Base-by-base conservation (phyloP, 2,329 filamentous ascomycete genomes). In the Penicillium sumatraense region DNA sequence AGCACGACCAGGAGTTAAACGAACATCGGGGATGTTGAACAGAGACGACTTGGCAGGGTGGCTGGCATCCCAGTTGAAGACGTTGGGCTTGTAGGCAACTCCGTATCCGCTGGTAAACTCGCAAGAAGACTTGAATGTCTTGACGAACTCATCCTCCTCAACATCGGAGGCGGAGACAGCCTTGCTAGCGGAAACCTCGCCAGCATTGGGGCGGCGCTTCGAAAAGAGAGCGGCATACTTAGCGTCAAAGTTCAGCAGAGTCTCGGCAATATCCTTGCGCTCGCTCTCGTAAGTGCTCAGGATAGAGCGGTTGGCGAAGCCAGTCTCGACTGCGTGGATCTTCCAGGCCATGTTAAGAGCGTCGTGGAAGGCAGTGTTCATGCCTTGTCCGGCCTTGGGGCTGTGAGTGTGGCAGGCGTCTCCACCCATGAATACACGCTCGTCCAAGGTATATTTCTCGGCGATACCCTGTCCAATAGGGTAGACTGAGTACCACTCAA, bases 321-420 rank as follows among this genome's bases (percentile, higher is more conserved):
- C 91, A 23, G 83, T 82, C 71, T 96, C 92, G 9, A 97, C 93
- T 31, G 90, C 87, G 70, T 96, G 93, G 49, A 97, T 90, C 79
- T 98, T 98, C 93, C 93, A 98, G 7, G 93, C 93, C 36, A 98
- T 81, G 73, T 97, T 98, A 57, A 91, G 85, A 0, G 91, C 91
- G 66, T 82, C 80, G 45, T 82, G 73, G 74, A 83, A 83, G 20
- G 84, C 80, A 60, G 83, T 84, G 75, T 84, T 84, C 82, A 84
- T 87, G 54, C 85, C 85, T 65, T 87, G 85, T 14, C 85, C 85
- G 13, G 85, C 85, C 72, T 87, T 88, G 51, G 85, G 85, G 62
- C 77, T 80, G 70, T 87, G 85, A 2, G 85, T 87, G 70, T 87
- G 85, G 73, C 84, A 87, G 59, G 80, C 82, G 68, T 87, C 85